Evolutionary conservation across 1,139 yeast genomes (phyloP), one percentile per base, ranked within the genome.

Genomic region (Nakaseomyces nivariensis): DNA sequence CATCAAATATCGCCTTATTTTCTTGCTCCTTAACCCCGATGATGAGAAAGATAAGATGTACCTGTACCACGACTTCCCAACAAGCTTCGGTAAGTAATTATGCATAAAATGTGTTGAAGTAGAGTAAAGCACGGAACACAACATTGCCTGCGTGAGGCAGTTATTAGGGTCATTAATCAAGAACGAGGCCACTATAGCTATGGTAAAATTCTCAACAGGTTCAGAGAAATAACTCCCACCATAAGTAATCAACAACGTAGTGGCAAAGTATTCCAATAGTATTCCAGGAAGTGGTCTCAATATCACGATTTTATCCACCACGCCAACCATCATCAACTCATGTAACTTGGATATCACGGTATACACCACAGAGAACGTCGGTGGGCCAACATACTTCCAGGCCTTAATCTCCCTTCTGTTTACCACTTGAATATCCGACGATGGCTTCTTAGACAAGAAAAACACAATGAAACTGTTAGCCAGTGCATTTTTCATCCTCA

Each of bases 151-250:
- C 42, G 57, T 56, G 26, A 63, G 45, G 25, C 62, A 57, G 37
- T 62, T 60, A n/a, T 49, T 52, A 4, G 66, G 63, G 41, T 62
- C 61, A 48, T 62, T 64, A 11, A 62, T 60, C 54, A 63, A 51
- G 13, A 62, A 61, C 0, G 67, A 62, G 11, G 67, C 66, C 17
- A 62, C 45, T 3, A 63, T 58, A 5, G 66, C 56, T 34, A 61
- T 52, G 5, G 67, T 61, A 40, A 63, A 50, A 45, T 56, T 59
- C 49, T 62, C 59, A 17, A 61, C 52, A 5, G 63, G 64, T 4
- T 49, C 49, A 10, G 54, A 47, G 43, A 63, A 60, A 48, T 59
- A 58, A 7, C 50, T 51, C 9, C 54, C 56, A 22, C 59, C 62
- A 34, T 53, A 57, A 10, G 54, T 22, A 47, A 55, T 58, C 24